Evolutionary conservation across 2,329 filamentous ascomycete genomes (phyloP).

Genomic region (Magnaporthiopsis rhizophila): DNA sequence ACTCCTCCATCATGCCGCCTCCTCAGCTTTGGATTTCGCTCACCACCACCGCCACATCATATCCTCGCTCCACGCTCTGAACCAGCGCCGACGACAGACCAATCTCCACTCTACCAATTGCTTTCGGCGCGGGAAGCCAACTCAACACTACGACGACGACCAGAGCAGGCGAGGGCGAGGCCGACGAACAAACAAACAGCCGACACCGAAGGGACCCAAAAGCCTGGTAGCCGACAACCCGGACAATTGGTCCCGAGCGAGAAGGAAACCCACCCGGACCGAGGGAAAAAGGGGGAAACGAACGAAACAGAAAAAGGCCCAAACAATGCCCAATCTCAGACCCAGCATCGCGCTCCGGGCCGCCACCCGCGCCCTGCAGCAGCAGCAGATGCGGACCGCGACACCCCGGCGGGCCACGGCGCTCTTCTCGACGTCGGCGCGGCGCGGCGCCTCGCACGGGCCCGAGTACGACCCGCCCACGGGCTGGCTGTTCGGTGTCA

Average conservation of each 20-base stretch:
- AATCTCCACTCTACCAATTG: constrained; percentile 5
- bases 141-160: neutral
- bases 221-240: neutral
- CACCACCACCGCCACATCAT: neutral
- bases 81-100: neutral
- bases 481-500: constrained; percentile 90
- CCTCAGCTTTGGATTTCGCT: constrained; percentile 2
- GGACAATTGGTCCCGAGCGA: neutral
- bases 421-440: constrained; percentile 18
- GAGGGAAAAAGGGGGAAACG: neutral
- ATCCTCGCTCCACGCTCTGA: neutral
- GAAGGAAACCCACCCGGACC: neutral
- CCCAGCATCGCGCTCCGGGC: constrained; percentile 3
- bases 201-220: neutral
- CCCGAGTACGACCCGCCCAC: constrained; percentile 81
- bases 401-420: constrained; percentile 10
- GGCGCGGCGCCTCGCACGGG: constrained; percentile 47
- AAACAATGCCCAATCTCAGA: constrained; percentile 5
- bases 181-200: neutral
- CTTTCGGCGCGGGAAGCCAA: neutral
- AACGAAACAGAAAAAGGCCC: neutral
- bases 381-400: constrained; percentile 1
- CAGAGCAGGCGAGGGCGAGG: neutral
- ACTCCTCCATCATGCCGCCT: neutral
- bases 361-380: neutral